Conservation (phyloP, 2,329 filamentous ascomycete genomes). For the Macrophomina pseudophaseolina region DNA sequence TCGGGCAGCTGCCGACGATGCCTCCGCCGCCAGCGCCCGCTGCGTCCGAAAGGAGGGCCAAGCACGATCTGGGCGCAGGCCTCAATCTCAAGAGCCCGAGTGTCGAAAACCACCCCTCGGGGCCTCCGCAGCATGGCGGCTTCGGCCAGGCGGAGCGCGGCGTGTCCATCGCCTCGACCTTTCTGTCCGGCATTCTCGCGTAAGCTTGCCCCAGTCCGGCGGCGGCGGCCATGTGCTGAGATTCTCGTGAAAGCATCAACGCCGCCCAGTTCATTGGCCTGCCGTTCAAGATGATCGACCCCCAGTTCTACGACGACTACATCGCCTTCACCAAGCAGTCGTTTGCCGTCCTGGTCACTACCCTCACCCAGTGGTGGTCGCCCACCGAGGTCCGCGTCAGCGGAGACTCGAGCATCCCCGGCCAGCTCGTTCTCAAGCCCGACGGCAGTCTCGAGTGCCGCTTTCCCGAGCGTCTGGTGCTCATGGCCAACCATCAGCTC, state of each 20-base stretch:
- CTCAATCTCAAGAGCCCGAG: constrained; percentile 50
- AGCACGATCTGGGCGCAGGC: constrained; percentile 48
- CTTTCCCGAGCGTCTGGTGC: constrained; percentile 79
- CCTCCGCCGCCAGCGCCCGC: constrained; percentile 27
- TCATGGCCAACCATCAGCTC: constrained; percentile 84
- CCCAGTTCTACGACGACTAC: constrained; percentile 80
- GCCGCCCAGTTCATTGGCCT: constrained; percentile 76
- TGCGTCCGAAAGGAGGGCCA: constrained; percentile 35
- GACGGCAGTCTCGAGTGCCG: constrained; percentile 78
- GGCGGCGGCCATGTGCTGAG: neutral
- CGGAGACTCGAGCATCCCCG: constrained; percentile 78
- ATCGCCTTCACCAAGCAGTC: constrained; percentile 87
- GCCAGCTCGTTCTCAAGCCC: constrained; percentile 70
- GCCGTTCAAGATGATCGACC: constrained; percentile 76
- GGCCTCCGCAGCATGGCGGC: constrained; percentile 52
- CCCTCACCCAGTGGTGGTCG: constrained; percentile 86
- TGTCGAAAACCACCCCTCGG: constrained; percentile 49
- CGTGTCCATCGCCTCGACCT: constrained; percentile 56
- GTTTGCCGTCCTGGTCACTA: constrained; percentile 78
- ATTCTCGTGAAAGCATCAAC: constrained; percentile 50
- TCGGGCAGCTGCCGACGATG: neutral
- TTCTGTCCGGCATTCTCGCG: constrained; percentile 56
- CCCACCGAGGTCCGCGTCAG: constrained; percentile 82
- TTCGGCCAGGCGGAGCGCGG: constrained; percentile 56
- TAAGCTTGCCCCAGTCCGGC: constrained; percentile 33